phyloP scores from a whole-genome alignment of 176 grass and related monocot genomes.

The Panicum miliaceum region DNA sequence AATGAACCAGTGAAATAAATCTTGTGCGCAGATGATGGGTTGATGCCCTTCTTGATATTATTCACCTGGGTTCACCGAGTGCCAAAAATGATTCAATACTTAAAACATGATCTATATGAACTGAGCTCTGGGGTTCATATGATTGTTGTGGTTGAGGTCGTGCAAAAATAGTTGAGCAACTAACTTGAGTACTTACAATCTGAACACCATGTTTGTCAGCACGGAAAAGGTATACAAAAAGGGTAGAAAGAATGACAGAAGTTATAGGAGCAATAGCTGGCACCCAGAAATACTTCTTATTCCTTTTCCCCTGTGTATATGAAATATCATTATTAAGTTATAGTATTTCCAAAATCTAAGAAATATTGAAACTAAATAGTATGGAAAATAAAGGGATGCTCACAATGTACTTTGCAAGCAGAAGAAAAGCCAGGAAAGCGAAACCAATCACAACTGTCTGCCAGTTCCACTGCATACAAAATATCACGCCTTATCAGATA shows the following conservation, averaged over 20 bases:
- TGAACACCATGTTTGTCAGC: constrained; percentile 93
- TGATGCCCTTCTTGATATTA: constrained; percentile 74
- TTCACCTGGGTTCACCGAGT: constrained; percentile 63
- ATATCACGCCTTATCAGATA: constrained; percentile 22
- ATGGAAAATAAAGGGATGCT: constrained; percentile 34
- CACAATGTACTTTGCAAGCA: constrained; percentile 78
- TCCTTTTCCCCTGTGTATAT: constrained; percentile 77
- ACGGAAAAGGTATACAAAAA: constrained; percentile 85
- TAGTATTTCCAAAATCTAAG: not conserved
- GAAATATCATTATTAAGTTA: constrained; percentile 15
- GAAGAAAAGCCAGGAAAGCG: constrained; percentile 78
- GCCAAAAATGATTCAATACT: constrained; percentile 20
- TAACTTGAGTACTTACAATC: constrained; percentile 73
- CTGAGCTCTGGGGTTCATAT: not conserved
- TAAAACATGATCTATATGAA: constrained; percentile 9
- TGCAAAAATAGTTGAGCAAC: not conserved
- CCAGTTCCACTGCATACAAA: constrained; percentile 90
- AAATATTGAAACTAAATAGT: not conserved
- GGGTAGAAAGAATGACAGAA: constrained; percentile 83
- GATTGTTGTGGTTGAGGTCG: not conserved
- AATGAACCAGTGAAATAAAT: constrained; percentile 81
- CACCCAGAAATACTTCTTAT: constrained; percentile 82
- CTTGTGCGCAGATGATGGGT: constrained; percentile 77
- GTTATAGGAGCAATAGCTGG: constrained; percentile 85
- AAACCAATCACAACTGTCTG: constrained; percentile 79